Base-by-base conservation (phyloP, 148 eudicot genomes). In the Heliamphora exappendiculata region DNA sequence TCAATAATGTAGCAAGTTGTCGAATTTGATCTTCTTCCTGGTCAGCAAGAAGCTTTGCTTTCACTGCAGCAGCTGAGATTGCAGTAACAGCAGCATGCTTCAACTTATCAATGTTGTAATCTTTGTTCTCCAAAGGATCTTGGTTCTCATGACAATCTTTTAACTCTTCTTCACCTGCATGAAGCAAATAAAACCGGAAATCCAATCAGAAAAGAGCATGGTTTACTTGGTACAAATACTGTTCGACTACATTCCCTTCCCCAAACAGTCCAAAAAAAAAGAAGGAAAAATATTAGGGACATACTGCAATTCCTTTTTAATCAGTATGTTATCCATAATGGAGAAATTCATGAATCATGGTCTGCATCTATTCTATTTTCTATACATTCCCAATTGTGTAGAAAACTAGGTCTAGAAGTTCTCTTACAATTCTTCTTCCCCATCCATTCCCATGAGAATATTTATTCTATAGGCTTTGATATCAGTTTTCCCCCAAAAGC, bases 1-100 rank as follows among this genome's bases (percentile, higher is more conserved):
- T 85, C 81, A 95, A 75, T 45, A 84, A 63, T 24, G 94, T 77
- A 41, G 99, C 87, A 71, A 95, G 90, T 81, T 88, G 94, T 77
- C 80, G 89, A 29, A 92, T 87, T 80, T 91, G 94, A 42, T 91
- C 94, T 86, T 95, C 99, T 82, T 95, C 99, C 69, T 95, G 93
- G 72, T 88, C 81, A n/a, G 93, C 97, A 55, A 95, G 94, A 82
- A 89, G 81, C 82, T 93, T 95, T 68, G 99, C 96, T 83, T 95
- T 95, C 83, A 93, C 91, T 47, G 97, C 97, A 69, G 97, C 99
- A 62, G 97, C 97, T 17, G 97, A 89, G 36, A 95, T 69, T 53
- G 97, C 91, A 57, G 97, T 87, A 62, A 87, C 76, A 66, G 97
- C 96, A 75, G 93, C 97, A 58, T 85, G 86, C 78, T 88, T 93